These are phyloP conservation scores for Xylariaceae sp. DNA, from an alignment of 2,329 filamentous ascomycete species.

Conservation along the genomic window DNA sequence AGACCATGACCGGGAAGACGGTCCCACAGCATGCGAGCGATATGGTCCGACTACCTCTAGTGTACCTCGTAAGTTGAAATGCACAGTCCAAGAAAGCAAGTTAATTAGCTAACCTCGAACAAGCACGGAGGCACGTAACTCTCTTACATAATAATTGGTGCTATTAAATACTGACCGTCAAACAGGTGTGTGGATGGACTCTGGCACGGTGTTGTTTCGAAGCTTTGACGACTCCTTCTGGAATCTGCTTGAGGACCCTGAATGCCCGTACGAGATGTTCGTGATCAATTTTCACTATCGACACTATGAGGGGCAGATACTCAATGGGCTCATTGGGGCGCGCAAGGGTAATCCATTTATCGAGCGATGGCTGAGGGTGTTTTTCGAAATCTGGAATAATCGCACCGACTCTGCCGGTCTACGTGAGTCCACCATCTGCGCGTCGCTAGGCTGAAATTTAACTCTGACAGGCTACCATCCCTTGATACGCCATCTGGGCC, in stretches of 20 bases:
- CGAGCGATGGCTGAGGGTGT: conserved; percentile 1
- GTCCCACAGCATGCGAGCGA: not conserved
- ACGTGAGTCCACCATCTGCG: not conserved
- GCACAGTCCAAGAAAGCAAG: not conserved
- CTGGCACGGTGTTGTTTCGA: conserved; percentile 1
- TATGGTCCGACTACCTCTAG: conserved; percentile 9
- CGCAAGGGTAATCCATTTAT: conserved; percentile 9
- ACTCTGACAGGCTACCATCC: not conserved
- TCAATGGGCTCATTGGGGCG: conserved; percentile 8
- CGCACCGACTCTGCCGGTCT: not conserved
- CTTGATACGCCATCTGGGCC: not conserved
- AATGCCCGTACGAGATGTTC: conserved; percentile 7
- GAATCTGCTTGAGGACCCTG: conserved; percentile 3
- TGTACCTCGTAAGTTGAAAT: conserved; percentile 11
- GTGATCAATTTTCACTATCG: conserved; percentile 6
- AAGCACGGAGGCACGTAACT: not conserved
- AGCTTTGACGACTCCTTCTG: conserved; percentile 13
- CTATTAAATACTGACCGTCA: not conserved
- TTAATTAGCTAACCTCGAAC: not conserved
- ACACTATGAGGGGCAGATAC: not conserved
- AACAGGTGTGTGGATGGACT: conserved; percentile 11
- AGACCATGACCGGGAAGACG: conserved; percentile 2
- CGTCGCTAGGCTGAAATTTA: not conserved
- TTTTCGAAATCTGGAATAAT: conserved; percentile 7
- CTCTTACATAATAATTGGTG: not conserved